Conservation (phyloP, 768 basidiomycete species). For the Podaxis mareebaensis region DNA sequence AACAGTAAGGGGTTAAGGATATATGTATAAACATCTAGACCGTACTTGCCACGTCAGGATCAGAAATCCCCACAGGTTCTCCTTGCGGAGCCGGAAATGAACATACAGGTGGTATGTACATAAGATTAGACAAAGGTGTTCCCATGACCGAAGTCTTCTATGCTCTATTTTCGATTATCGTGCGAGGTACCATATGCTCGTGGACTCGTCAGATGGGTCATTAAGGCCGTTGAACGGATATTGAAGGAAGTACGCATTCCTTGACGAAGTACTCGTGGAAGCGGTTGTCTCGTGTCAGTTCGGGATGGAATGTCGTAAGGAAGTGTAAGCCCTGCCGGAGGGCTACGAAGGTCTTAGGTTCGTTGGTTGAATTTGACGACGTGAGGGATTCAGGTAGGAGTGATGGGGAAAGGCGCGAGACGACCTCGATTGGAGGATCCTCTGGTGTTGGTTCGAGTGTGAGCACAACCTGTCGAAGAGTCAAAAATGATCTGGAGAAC, state of each 20-base stretch:
- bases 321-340: conserved; percentile 82
- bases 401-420: conserved; percentile 65
- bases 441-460: conserved; percentile 43
- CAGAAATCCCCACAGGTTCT: background rate
- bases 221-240: conserved; percentile 6
- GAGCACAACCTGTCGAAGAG: conserved; percentile 57
- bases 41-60: background rate
- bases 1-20: too few species aligned
- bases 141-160: conserved; percentile 8
- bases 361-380: conserved; percentile 46
- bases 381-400: conserved; percentile 42
- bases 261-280: conserved; percentile 92
- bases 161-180: conserved; percentile 9
- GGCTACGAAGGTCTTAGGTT: conserved; percentile 76
- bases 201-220: background rate
- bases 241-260: conserved; percentile 58
- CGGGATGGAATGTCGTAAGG: conserved; percentile 92
- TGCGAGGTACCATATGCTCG: conserved; percentile 2
- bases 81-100: background rate
- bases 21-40: background rate
- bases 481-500: conserved; percentile 2
- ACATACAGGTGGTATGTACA: background rate
- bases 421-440: conserved; percentile 64
- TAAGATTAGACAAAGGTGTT: background rate
- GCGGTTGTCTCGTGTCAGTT: conserved; percentile 81